These are phyloP conservation scores for Lepidium sativum DNA, from an alignment of 345 rosid species.

Conservation along the genomic window DNA sequence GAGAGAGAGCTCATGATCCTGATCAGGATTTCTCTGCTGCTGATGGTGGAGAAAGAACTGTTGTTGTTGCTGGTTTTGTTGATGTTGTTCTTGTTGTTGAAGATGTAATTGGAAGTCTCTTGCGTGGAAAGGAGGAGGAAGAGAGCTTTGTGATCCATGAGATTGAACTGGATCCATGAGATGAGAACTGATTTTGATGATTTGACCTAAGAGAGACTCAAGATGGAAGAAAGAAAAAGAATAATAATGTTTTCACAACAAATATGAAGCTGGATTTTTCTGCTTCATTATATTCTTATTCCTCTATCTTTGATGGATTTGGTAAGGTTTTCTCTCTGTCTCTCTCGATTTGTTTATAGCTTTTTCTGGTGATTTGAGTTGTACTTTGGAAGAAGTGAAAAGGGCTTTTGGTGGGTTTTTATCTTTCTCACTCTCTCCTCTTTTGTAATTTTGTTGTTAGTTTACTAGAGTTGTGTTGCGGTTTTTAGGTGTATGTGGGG, in stretches of 20 bases:
- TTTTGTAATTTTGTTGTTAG: neutral
- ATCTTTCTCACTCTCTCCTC: neutral
- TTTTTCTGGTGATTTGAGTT: constrained; percentile 20
- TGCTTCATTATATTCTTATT: constrained; percentile 1
- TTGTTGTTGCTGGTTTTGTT: constrained; percentile 25
- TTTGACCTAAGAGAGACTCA: constrained; percentile 15
- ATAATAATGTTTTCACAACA: constrained; percentile 19
- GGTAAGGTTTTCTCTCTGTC: neutral
- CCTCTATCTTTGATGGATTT: constrained; percentile 18
- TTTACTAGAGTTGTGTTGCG: constrained; percentile 22
- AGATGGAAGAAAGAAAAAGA: neutral
- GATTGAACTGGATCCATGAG: constrained; percentile 79
- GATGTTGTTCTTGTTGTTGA: constrained; percentile 41
- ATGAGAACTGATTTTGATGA: neutral
- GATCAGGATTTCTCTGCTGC: constrained; percentile 55
- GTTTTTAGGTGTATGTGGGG: constrained; percentile 24
- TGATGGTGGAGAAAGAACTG: constrained; percentile 31
- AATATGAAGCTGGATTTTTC: constrained; percentile 14
- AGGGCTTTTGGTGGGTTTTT: constrained; percentile 29
- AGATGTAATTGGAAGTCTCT: constrained; percentile 87
- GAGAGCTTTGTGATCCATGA: constrained; percentile 60
- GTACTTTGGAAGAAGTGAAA: constrained; percentile 22
- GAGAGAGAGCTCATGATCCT: constrained; percentile 47
- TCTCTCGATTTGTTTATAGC: neutral
- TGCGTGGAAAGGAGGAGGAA: constrained; percentile 86